Evolutionary conservation across 78 protist genomes (phyloP).

Genomic region (Dictyostelium intermedium): DNA sequence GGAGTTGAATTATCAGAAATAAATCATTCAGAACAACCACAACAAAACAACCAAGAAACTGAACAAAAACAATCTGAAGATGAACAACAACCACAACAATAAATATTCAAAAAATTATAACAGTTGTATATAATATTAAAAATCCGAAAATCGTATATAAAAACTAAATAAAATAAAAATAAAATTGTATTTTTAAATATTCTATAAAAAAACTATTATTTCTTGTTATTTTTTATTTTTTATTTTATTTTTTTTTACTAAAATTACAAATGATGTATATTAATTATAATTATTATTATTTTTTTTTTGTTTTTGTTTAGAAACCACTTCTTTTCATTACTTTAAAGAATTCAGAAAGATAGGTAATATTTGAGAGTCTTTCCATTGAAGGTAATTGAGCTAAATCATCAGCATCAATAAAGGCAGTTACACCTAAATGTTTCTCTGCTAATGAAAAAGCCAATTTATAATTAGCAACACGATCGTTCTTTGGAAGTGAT

Average conservation of each 20-base stretch:
- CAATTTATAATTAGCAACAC: constrained; percentile 26
- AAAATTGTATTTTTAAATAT: background rate
- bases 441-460: constrained; percentile 83
- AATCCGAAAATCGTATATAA: no score
- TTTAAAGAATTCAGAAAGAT: constrained; percentile 73
- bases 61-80: background rate
- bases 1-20: background rate
- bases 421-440: constrained; percentile 75
- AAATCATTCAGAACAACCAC: background rate
- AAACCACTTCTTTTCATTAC: constrained; percentile 31
- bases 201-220: no score
- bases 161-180: no score
- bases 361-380: constrained; percentile 73
- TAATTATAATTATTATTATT: no score
- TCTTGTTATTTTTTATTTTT: no score
- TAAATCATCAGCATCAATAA: constrained; percentile 86
- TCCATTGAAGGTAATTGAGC: constrained; percentile 66
- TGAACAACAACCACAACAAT: no score
- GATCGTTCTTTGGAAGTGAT: background rate
- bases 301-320: background rate
- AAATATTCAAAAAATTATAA: no score
- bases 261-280: background rate
- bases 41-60: background rate
- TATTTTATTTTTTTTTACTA: background rate
- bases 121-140: background rate